phyloP scores from a whole-genome alignment of 495 filamentous ascomycete species.

The Peziza echinospora region DNA sequence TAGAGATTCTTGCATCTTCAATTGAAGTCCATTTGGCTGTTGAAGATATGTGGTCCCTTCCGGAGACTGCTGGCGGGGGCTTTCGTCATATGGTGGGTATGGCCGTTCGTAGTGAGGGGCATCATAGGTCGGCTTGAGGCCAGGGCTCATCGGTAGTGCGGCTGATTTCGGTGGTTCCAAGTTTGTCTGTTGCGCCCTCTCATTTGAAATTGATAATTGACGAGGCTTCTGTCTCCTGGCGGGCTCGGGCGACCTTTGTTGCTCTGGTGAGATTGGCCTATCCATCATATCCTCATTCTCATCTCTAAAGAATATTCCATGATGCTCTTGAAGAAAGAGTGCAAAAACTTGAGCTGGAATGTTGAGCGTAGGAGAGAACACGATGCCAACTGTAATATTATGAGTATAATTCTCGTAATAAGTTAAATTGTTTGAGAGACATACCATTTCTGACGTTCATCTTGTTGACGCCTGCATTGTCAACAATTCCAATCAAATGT shows the following conservation, averaged over 20 bases:
- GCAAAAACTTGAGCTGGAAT: constrained; percentile 91
- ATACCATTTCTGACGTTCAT: constrained; percentile 96
- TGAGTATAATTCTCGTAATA: background rate
- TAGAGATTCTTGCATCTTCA: constrained; percentile 6
- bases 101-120: constrained; percentile 3
- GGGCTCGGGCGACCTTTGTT: constrained; percentile 5
- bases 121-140: background rate
- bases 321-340: constrained; percentile 75
- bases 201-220: background rate
- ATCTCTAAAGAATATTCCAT: constrained; percentile 58
- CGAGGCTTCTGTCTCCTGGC: background rate
- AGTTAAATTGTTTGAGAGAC: background rate
- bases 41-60: constrained; percentile 8
- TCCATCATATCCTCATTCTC: constrained; percentile 32
- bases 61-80: constrained; percentile 14
- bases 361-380: constrained; percentile 95
- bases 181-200: background rate
- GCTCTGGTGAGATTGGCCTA: constrained; percentile 2
- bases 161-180: background rate
- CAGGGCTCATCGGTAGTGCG: constrained; percentile 6
- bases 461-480: constrained; percentile 79
- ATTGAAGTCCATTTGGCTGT: constrained; percentile 4
- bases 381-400: constrained; percentile 51
- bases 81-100: constrained; percentile 1
- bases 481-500: constrained; percentile 74